Evolutionary conservation across 2,329 filamentous ascomycete species (phyloP).

Genomic region (Diaporthe nobilis): DNA sequence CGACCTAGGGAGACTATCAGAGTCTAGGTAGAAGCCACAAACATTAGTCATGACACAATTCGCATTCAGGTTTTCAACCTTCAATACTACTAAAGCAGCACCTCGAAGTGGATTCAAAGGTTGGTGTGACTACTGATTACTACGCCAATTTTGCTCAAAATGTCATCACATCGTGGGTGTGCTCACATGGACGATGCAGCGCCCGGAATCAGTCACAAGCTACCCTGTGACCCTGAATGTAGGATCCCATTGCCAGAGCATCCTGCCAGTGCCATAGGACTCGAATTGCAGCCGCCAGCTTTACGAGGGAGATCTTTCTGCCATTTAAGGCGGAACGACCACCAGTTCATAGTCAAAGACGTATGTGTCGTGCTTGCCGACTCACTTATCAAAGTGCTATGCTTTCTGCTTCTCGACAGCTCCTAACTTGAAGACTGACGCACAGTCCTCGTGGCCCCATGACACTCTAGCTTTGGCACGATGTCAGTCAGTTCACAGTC

Average conservation of each 20-base stretch:
- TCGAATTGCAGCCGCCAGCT: too few species aligned
- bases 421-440: too few species aligned
- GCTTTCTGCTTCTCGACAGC: too few species aligned
- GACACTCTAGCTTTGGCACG: too few species aligned
- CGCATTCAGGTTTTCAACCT: background rate
- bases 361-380: too few species aligned
- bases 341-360: too few species aligned
- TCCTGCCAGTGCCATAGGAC: background rate
- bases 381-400: too few species aligned
- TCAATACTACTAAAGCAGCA: background rate
- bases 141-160: fast-evolving
- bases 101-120: background rate
- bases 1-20: background rate
- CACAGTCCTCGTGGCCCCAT: too few species aligned
- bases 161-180: background rate
- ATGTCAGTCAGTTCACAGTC: too few species aligned
- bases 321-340: too few species aligned
- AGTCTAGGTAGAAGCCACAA: background rate
- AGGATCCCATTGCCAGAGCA: background rate
- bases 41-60: background rate
- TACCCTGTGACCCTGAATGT: background rate
- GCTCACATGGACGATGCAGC: background rate
- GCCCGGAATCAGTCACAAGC: background rate
- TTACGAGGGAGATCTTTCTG: too few species aligned
- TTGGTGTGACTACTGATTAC: background rate